phyloP scores from a whole-genome alignment of 2,329 filamentous ascomycete genomes.

The Xylariaceae sp. region DNA sequence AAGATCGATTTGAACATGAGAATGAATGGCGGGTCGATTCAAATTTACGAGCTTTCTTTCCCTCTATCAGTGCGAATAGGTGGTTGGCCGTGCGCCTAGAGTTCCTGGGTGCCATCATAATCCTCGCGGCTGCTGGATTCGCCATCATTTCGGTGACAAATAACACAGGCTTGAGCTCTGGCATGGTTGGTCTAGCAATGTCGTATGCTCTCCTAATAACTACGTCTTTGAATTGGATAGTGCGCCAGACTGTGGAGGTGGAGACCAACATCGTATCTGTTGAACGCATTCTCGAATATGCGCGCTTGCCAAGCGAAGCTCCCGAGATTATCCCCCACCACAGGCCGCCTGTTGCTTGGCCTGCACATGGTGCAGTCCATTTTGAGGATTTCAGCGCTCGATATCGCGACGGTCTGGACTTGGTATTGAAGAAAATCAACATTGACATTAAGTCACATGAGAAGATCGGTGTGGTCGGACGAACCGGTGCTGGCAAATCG shows the following conservation, averaged over 20 bases:
- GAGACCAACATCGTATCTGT: conserved; percentile 99
- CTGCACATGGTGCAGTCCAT: conserved; percentile 78
- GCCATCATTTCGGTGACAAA: conserved; percentile 74
- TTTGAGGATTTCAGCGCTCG: conserved; percentile 94
- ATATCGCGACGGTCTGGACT: conserved; percentile 83
- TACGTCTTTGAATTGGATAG: conserved; percentile 97
- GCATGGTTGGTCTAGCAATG: conserved; percentile 88
- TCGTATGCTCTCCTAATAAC: conserved; percentile 97
- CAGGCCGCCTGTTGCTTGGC: conserved; percentile 86
- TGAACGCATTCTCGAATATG: conserved; percentile 95
- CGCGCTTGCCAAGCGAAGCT: conserved; percentile 84
- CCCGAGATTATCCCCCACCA: conserved; percentile 88
- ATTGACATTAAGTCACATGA: conserved; percentile 92
- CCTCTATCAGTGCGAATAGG: conserved; percentile 87
- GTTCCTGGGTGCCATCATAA: conserved; percentile 92
- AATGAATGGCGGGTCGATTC: conserved; percentile 98
- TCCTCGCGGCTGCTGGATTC: conserved; percentile 79
- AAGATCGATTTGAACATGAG: conserved; percentile 81
- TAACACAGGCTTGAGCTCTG: conserved; percentile 60
- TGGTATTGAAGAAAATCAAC: conserved; percentile 89
- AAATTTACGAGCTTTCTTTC: conserved; percentile 91
- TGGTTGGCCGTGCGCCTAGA: conserved; percentile 95
- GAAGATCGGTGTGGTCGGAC: conserved; percentile 96
- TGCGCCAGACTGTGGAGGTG: conserved; percentile 97
- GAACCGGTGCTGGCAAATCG: conserved; percentile 94